Evolutionary conservation across 1,284 basidiomycete genomes (phyloP), one percentile per base, ranked within the genome.

Genomic region (Sanghuangporus sanghuang): DNA sequence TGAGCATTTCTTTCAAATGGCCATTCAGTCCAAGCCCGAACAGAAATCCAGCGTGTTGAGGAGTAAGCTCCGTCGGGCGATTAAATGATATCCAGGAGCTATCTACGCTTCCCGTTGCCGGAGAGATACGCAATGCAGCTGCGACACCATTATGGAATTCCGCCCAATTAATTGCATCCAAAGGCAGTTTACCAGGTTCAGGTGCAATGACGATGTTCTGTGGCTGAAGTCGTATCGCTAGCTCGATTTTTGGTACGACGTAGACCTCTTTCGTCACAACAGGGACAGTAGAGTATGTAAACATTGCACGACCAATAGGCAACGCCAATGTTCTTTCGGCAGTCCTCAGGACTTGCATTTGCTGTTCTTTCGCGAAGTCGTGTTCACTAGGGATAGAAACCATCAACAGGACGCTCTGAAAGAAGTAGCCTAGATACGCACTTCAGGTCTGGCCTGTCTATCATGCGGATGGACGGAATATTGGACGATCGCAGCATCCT

Each of bases 111-210:
- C 81, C 78, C n/a, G 89, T 84, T n/a, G 86, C 83, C 0, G 90
- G 85, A 0, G 90, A 86, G 59, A 95, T 87, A 4, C 92, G 86
- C 62, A 99, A 76, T 1, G 91, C 96, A 1, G 94, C 91, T 1
- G 95, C 93, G 0, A 97, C 96, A 16, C 97, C 97, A 67, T 97
- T 96, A 76, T 99, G 96, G 75, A 99, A 99, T 66, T 95, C 92
- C 16, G 95, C 95, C 97, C 96, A 99, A 63, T 84, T 86, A 8
- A 86, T 75, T 44, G 86, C 87, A 50, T 96, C 95, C 3, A 73
- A 68, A 4, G 83, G 78, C 62, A 92, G 82, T 72, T 87, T 90
- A 46, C 85, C 85, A 32, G 75, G 68, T 66, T 92, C 90, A 0
- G 88, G 84, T 2, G 80, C 73, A 44, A 92, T 80, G 8, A 81